A percentile compares a stretch with the other conserved stretches of the same genome.
Conservation (phyloP, 768 basidiomycete genomes). For the Candolleomyces eurysporus region DNA sequence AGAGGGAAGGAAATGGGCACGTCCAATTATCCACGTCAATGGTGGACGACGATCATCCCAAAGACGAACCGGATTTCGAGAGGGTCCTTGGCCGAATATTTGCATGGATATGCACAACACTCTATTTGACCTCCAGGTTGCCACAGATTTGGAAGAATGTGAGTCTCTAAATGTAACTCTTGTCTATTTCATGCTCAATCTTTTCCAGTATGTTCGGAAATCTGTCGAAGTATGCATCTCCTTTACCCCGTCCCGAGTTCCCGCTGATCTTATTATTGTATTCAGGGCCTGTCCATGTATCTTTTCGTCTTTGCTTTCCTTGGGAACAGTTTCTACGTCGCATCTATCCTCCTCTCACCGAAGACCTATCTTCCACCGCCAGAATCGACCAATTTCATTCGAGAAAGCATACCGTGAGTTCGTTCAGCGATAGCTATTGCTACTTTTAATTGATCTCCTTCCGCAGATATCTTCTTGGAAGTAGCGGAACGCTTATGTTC, state of each 20-base stretch:
- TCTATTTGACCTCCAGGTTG: constrained; percentile 90
- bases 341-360: constrained; percentile 83
- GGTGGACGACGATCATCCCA: constrained; percentile 20
- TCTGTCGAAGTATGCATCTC: constrained; percentile 68
- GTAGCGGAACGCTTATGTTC: constrained; percentile 89
- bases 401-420: constrained; percentile 83
- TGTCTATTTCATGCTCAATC: constrained; percentile 4
- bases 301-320: constrained; percentile 92
- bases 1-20: not conserved
- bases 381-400: constrained; percentile 62
- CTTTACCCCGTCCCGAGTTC: not conserved
- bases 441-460: no score
- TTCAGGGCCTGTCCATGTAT: constrained; percentile 86
- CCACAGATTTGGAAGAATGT: constrained; percentile 99
- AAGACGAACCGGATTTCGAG: constrained; percentile 38
- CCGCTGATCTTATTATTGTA: constrained; percentile 2
- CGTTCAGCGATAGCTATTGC: no score
- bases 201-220: constrained; percentile 73
- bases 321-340: constrained; percentile 91
- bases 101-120: constrained; percentile 90
- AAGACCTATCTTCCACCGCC: constrained; percentile 54
- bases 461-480: constrained; percentile 81
- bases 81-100: constrained; percentile 84
- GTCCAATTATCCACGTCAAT: constrained; percentile 1
- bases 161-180: constrained; percentile 31